phyloP scores from a whole-genome alignment of 805 yeast genomes.

The Teunomyces panamensis region DNA sequence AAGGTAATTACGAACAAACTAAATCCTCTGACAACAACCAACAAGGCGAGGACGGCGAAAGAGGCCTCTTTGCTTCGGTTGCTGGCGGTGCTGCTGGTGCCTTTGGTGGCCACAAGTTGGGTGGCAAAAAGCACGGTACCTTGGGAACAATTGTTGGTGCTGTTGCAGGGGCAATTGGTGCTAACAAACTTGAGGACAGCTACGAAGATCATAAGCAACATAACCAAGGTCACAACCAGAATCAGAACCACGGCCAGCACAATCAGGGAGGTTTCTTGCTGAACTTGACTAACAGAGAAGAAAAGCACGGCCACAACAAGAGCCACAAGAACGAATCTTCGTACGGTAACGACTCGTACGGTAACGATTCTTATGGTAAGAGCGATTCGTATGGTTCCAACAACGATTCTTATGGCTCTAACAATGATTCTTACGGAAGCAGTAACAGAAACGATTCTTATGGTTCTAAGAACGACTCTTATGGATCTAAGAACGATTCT shows the following conservation, averaged over 20 bases:
- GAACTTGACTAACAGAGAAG: conserved; percentile 8
- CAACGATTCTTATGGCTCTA: not conserved
- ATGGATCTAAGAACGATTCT: not conserved
- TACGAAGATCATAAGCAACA: conserved; percentile 14
- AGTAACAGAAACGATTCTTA: conserved; percentile 3
- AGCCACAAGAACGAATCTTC: conserved; percentile 6
- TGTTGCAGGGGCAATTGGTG: conserved; percentile 27
- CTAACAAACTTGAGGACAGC: conserved; percentile 25
- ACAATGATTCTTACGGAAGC: conserved; percentile 1
- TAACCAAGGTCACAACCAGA: conserved; percentile 2
- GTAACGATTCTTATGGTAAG: not conserved
- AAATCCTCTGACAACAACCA: conserved; percentile 9
- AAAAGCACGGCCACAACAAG: conserved; percentile 1
- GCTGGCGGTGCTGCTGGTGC: conserved; percentile 33
- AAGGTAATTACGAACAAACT: conserved; percentile 14
- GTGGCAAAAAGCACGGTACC: conserved; percentile 22
- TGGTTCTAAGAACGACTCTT: conserved; percentile 6
- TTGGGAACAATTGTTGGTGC: conserved; percentile 30
- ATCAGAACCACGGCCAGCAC: conserved; percentile 2
- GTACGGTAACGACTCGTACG: conserved; percentile 6
- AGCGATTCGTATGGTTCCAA: not conserved
- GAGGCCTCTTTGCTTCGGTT: conserved; percentile 24
- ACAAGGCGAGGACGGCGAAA: conserved; percentile 22
- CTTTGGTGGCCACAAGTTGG: conserved; percentile 23
- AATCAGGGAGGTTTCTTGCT: conserved; percentile 8